Percentiles rank a stretch among this genome's conserved stretches.
Evolutionary conservation across 2,329 filamentous ascomycete genomes (phyloP).

Genomic region (Aureobasidium sp.): DNA sequence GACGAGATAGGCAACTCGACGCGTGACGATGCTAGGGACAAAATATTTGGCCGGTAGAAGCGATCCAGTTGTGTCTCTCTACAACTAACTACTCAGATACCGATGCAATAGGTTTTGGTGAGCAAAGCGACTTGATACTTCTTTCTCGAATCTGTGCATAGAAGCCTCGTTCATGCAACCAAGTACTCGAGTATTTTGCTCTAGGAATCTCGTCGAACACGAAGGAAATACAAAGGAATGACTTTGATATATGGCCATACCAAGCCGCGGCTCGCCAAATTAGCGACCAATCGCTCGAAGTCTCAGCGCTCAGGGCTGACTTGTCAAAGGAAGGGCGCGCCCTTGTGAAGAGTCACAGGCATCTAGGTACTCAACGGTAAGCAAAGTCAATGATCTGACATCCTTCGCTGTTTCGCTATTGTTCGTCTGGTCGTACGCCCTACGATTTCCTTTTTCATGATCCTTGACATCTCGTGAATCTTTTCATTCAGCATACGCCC

Average conservation of each 20-base stretch:
- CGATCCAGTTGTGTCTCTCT: not conserved
- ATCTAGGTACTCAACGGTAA: slow-evolving; percentile 11
- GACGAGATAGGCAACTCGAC: not conserved
- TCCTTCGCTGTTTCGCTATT: not conserved
- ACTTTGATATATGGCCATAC: not conserved
- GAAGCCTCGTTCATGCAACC: not conserved
- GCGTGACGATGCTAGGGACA: not conserved
- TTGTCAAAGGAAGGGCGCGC: slow-evolving; percentile 14
- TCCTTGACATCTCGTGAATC: not conserved
- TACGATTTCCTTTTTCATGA: slow-evolving; percentile 3
- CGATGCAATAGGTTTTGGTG: too few relatives aligned
- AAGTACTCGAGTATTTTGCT: not conserved
- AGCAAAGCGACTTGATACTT: not conserved
- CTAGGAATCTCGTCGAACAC: not conserved
- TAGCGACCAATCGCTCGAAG: slow-evolving; percentile 3
- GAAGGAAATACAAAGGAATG: not conserved
- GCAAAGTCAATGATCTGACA: slow-evolving; percentile 13
- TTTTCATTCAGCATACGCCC: not conserved
- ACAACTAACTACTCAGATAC: not conserved
- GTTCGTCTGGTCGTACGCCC: not conserved
- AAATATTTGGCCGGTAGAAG: not conserved
- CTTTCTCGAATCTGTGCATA: not conserved
- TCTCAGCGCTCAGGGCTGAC: not conserved
- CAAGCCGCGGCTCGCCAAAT: not conserved
- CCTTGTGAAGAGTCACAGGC: slow-evolving; percentile 6